Base-by-base conservation (phyloP, 2,329 filamentous ascomycete species). In the Eutypella sp. region DNA sequence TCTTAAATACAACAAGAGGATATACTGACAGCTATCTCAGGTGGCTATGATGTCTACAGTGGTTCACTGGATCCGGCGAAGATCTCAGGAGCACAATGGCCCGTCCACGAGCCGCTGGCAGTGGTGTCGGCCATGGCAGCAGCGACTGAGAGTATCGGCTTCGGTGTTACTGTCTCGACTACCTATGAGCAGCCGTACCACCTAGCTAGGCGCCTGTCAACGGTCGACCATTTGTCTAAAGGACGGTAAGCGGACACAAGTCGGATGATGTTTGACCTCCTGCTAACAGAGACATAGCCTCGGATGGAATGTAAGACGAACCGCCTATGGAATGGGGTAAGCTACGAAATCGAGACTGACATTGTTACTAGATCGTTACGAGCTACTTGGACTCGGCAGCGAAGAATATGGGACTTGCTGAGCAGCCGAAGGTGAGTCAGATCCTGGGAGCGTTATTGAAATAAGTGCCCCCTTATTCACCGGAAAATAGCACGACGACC, bases 131-230 rank as follows among this genome's bases (percentile, higher is more conserved):
- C 83, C 0, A 85, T 88, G 82, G 84, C 84, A 1, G 82, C 84
- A 0, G 84, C 71, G 0, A 87, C 85, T 0, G 75, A 82, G 56
- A 84, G 72, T 49, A 76, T 89, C 23, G 81, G 78, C 0, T 87
- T 88, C 51, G 84, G 84, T 0, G 81, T 87, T 5, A 88, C 84
- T 0, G 78, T 83, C 1, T 79, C 79, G 2, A 86, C 84, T 2
- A 86, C 82, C 0, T 88, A 87, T 49, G 84, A 88, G 57, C 78
- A 82, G 56, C 84, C 84, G 0, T 88, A 85, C 57, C 80, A 85
- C 54, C 67, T 88, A 19, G 84, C 84, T 0, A 67, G 84, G 29
- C 68, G 83, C 10, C 60, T 87, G 18, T 82, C 79, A 0, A 87
- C 84, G 0, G 70, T 85, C 0, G 84, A 88, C 56, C 84, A 88